Percentiles rank a stretch among this genome's conserved stretches.
phyloP scores from a whole-genome alignment of 352 stramenopile genomes.

The Globisporangium barbulae region DNA sequence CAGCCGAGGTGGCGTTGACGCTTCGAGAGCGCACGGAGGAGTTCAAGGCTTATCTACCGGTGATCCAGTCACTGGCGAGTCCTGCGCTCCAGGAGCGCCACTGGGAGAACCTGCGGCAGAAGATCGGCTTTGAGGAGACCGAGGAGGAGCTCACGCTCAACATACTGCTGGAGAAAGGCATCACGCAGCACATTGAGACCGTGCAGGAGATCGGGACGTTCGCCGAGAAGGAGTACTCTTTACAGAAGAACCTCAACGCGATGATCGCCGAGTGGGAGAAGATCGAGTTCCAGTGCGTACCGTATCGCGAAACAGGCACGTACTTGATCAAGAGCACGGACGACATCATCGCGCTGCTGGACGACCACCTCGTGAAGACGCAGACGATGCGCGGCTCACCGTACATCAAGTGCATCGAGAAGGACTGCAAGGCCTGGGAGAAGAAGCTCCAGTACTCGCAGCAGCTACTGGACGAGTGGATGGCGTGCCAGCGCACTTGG shows the following conservation, averaged over 20 bases:
- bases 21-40: conserved; percentile 90
- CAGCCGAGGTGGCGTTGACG: conserved; percentile 82
- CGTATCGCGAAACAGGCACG: conserved; percentile 92
- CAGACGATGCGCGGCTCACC: conserved; percentile 94
- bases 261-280: conserved; percentile 95
- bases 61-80: conserved; percentile 91
- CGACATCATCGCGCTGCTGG: conserved; percentile 90
- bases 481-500: conserved; percentile 93
- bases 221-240: conserved; percentile 94
- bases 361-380: conserved; percentile 94
- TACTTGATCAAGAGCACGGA: conserved; percentile 85
- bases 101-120: conserved; percentile 89
- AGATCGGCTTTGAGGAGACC: conserved; percentile 84
- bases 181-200: conserved; percentile 86
- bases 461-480: conserved; percentile 93
- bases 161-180: conserved; percentile 76
- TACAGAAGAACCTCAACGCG: conserved; percentile 91
- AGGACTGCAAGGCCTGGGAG: conserved; percentile 88
- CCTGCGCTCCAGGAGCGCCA: conserved; percentile 91
- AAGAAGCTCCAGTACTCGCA: conserved; percentile 89
- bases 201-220: conserved; percentile 90
- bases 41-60: conserved; percentile 90
- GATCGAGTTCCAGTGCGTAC: conserved; percentile 91
- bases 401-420: conserved; percentile 94
- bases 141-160: conserved; percentile 87